Conservation (phyloP, 164 flowering plant genomes). For the Houttuynia cordata region DNA sequence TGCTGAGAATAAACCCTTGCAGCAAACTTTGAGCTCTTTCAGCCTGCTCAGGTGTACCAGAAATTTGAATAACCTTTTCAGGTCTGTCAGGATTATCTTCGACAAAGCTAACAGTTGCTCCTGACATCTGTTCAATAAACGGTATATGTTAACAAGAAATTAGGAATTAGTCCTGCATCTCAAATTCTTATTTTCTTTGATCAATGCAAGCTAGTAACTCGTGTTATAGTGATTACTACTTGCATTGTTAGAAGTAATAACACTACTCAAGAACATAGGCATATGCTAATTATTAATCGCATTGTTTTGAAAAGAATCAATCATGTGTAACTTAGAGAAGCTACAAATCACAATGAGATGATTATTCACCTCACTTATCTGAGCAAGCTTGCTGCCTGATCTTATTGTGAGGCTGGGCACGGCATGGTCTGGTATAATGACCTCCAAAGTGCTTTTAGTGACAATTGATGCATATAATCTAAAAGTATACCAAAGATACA, state of each 20-base stretch:
- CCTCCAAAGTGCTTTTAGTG: slow-evolving; percentile 84
- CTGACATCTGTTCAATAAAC: slow-evolving; percentile 53
- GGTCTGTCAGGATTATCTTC: slow-evolving; percentile 58
- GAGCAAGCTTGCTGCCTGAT: slow-evolving; percentile 76
- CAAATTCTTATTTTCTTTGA: no score
- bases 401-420: slow-evolving; percentile 61
- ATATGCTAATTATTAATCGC: no score
- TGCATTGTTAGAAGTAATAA: no score
- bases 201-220: no score
- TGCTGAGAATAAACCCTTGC: slow-evolving; percentile 94
- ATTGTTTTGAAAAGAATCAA: no score
- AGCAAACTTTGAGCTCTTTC: slow-evolving; percentile 97
- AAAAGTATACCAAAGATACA: slow-evolving; percentile 2
- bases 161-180: no score
- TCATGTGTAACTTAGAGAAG: no score
- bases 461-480: slow-evolving; percentile 65
- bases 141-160: not conserved
- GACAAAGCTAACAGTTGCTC: slow-evolving; percentile 65
- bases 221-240: no score
- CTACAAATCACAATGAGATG: no score
- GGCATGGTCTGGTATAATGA: slow-evolving; percentile 76
- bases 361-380: slow-evolving; percentile 69
- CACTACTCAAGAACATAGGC: no score
- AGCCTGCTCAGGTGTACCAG: slow-evolving; percentile 95
- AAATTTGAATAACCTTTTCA: slow-evolving; percentile 67